phyloP scores from a whole-genome alignment of 148 eudicot species.

The Chenopodium formosanum region DNA sequence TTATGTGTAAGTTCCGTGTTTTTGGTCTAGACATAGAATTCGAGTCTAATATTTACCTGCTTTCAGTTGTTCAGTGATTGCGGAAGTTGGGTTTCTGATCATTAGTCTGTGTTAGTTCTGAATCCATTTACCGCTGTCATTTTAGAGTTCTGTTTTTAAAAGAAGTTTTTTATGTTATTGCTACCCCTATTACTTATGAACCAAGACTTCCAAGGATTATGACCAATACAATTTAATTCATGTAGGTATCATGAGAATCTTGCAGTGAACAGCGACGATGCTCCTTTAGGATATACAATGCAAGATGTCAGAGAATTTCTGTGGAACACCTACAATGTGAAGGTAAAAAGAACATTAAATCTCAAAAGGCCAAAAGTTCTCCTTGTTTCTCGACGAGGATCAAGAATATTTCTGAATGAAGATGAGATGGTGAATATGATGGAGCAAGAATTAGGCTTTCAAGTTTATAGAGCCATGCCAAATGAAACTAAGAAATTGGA shows the following conservation, averaged over 20 bases:
- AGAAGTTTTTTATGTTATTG: not conserved
- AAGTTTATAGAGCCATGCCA: conserved; percentile 33
- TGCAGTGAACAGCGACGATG: conserved; percentile 34
- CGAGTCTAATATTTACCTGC: not conserved
- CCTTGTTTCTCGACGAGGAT: conserved; percentile 29
- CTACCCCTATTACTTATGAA: not conserved
- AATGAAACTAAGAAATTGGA: conserved; percentile 28
- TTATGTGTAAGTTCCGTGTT: no score
- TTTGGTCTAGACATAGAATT: not conserved
- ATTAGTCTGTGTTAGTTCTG: not conserved
- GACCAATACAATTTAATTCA: not conserved
- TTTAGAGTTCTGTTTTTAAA: no score
- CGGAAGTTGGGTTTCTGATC: not conserved
- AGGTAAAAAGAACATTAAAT: conserved; percentile 25
- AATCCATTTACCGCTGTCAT: not conserved
- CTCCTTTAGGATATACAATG: conserved; percentile 36
- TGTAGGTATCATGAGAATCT: conserved; percentile 40
- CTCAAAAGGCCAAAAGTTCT: conserved; percentile 31
- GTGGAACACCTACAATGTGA: conserved; percentile 29
- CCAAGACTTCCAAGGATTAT: not conserved
- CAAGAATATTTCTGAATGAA: conserved; percentile 35
- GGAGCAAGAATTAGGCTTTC: conserved; percentile 35
- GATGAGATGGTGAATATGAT: conserved; percentile 35
- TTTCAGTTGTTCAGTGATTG: not conserved
- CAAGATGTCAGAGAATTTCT: conserved; percentile 30